phyloP scores from a whole-genome alignment of 2,329 filamentous ascomycete genomes.

The Chrysoporthe deuterocubensis region DNA sequence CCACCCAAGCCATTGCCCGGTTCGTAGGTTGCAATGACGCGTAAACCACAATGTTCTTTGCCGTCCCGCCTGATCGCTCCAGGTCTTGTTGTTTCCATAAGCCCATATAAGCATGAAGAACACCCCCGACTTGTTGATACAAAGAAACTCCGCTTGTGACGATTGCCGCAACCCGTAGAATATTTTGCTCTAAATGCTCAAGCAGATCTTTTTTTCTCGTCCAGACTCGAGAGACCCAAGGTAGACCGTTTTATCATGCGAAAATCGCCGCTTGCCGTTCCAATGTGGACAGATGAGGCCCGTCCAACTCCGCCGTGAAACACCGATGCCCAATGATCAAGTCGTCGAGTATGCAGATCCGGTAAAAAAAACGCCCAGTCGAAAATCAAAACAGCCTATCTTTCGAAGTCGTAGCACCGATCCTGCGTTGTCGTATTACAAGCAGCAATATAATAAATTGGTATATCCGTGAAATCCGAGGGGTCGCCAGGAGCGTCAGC shows the following conservation, averaged over 20 bases:
- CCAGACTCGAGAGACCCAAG: constrained; percentile 54
- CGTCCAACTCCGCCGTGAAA: constrained; percentile 49
- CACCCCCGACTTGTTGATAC: constrained; percentile 39
- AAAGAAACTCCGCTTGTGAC: constrained; percentile 40
- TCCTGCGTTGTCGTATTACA: constrained; percentile 36
- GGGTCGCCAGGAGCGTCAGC: constrained; percentile 37
- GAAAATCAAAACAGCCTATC: constrained; percentile 49
- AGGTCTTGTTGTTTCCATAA: constrained; percentile 29
- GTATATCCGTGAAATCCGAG: constrained; percentile 40
- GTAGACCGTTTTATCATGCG: constrained; percentile 51
- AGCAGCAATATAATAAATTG: constrained; percentile 35
- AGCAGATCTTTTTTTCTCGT: constrained; percentile 45
- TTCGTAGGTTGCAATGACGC: constrained; percentile 27
- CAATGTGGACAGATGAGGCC: constrained; percentile 35
- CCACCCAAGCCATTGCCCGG: constrained; percentile 25
- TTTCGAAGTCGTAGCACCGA: constrained; percentile 43
- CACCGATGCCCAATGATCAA: constrained; percentile 50
- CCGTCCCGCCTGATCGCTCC: constrained; percentile 28
- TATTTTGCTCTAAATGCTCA: constrained; percentile 56
- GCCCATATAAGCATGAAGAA: constrained; percentile 31
- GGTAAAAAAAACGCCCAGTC: constrained; percentile 47
- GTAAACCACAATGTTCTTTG: constrained; percentile 27
- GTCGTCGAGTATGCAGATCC: constrained; percentile 30
- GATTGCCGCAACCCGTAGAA: constrained; percentile 37
- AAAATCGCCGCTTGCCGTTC: constrained; percentile 43